Evolutionary conservation across 257 asterid genomes (phyloP), one percentile per base, ranked within the genome.

Genomic region (Solanum appendiculatum): DNA sequence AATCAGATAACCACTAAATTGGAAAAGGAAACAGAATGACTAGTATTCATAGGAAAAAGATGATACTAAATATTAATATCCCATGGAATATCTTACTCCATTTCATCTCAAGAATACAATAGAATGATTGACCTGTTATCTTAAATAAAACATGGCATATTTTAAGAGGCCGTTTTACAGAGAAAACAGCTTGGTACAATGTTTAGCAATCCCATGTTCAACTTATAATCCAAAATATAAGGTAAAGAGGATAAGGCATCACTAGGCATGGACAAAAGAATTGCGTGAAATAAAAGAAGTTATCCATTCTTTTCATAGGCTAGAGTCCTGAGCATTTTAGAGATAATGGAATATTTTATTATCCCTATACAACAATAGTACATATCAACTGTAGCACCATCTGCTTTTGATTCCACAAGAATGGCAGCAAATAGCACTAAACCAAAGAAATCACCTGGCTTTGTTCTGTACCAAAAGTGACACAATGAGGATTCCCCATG

Each of bases 401-500:
- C 6, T 44, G 25, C 66, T 29, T 80, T 29, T 46, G 85, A 48
- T 78, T 80, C 85, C 40, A 29, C 16, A 46, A 6, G 36, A 80
- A 29, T 2, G 37, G 63, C 33, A 44, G 23, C 40, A 80, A 29
- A 46, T 46, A 46, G 85, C 14, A 46, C 39, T 46, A 80, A 8
- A 18, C 39, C 85, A 60, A 42, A 85, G 86, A 80, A 46, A 34
- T 70, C 88, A 95, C 98, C 93, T 88, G 69, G 90, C 87, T 81
- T 66, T 87, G 87, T 88, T 91, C 94, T 51, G 94, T 83, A 86
- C 96, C 89, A 78, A 93, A 94, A 84, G 94, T 95, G 88, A 95
- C 91, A 88, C 97, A 95, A 78, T 94, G 98, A 72, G 98, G 98
- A 90, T 94, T 95, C 77, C 98, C 98, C 98, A 95, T 95, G 92